phyloP scores from a whole-genome alignment of 768 basidiomycete species.

The Guyanaporus albipodus region DNA sequence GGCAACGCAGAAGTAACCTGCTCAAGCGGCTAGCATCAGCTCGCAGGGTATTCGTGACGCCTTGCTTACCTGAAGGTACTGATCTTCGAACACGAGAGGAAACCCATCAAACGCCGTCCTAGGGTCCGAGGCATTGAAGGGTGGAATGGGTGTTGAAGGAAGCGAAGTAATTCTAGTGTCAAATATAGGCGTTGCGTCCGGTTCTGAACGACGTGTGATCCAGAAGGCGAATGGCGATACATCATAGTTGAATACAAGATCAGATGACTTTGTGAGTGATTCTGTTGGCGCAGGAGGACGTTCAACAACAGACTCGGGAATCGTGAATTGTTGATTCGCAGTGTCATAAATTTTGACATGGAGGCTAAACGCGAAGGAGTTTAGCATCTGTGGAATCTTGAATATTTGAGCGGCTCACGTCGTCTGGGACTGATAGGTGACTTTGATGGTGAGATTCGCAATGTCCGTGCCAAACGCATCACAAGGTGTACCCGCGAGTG shows the following conservation, averaged over 20 bases:
- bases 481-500: too few species aligned
- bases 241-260: conserved; percentile 68
- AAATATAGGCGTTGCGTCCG: conserved; percentile 54
- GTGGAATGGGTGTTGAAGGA: conserved; percentile 55
- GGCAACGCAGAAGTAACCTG: conserved; percentile 67
- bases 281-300: conserved; percentile 36
- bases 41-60: neutral
- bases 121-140: conserved; percentile 48
- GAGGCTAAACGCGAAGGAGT: conserved; percentile 37
- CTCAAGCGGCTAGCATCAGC: neutral
- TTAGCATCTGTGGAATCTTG: neutral
- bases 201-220: conserved; percentile 66
- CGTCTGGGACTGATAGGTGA: too few species aligned
- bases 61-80: conserved; percentile 60
- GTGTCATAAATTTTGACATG: conserved; percentile 68
- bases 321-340: conserved; percentile 56
- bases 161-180: conserved; percentile 65
- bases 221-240: conserved; percentile 71
- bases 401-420: conserved; percentile 21
- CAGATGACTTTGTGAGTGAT: conserved; percentile 42
- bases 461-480: too few species aligned
- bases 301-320: conserved; percentile 53
- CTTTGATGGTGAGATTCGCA: too few species aligned
- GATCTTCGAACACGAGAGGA: conserved; percentile 73
- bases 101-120: conserved; percentile 59